Base-by-base conservation (phyloP, 805 yeast species). In the Ogataea henricii region DNA sequence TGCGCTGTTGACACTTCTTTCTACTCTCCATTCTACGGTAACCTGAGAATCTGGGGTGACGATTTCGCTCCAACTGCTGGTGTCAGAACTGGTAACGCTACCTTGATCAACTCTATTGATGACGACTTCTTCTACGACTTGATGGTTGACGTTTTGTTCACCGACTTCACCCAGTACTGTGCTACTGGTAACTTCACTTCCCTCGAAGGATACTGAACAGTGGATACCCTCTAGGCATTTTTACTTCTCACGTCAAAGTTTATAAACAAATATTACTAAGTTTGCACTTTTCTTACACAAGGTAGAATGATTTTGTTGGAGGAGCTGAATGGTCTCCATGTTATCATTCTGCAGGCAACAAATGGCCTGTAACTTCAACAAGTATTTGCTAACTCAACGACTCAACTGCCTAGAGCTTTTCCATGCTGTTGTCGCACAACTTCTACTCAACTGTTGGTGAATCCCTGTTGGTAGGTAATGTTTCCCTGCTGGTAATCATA, bases 11-110 rank as follows among this genome's bases (percentile, higher is more conserved):
- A 70, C 53, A 71, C 74, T 26, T 51, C 71, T 4, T 72, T 60
- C 54, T 60, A 66, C 54, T 69, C 74, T 39, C 76, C 75, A 57
- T 71, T 68, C 60, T 72, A 72, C 52, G 75, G 76, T 32, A 61
- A 57, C 49, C 54, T 69, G 51, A 67, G 74, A 60, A 56, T 69
- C 48, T 69, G 70, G 69, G 67, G 68, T 44, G 53, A 59, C 23
- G 69, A 70, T 23, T 64, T 62, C 46, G 71, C 70, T n/a, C 74
- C 77, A 45, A 51, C 57, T 7, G 54, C 45, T 1, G 69, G 67
- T 35, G 54, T 54, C 36, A 58, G 56, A 45, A 59, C 65, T 17
- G 74, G 72, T 22, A 71, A 69, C 50, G 74, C 69, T 10, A 69
- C 69, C 3, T 49, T 68, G 38, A 61, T 68, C 43, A 67, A 68